A percentile compares a stretch with the other conserved stretches of the same genome.
Evolutionary conservation across 2,329 filamentous ascomycete genomes (phyloP).

Genomic region (Plenodomus biglobosus): DNA sequence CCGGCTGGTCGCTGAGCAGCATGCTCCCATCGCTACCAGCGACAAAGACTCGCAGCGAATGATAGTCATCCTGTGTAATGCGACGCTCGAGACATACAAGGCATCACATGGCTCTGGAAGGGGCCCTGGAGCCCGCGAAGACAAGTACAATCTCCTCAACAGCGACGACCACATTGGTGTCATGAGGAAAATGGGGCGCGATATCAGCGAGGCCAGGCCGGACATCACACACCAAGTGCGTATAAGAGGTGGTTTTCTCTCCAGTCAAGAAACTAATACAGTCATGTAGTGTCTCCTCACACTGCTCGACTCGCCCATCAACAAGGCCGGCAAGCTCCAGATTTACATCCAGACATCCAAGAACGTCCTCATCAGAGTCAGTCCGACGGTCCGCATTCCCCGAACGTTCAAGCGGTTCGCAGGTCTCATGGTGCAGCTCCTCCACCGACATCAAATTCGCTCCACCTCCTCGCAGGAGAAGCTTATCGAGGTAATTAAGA

Average conservation of each 20-base stretch:
- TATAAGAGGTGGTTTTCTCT: conserved; percentile 15
- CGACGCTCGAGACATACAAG: conserved; percentile 96
- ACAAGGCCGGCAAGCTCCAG: conserved; percentile 95
- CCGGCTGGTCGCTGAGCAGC: conserved; percentile 90
- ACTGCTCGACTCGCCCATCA: conserved; percentile 94
- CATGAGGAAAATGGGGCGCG: conserved; percentile 99
- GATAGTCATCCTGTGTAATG: conserved; percentile 95
- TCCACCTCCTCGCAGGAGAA: conserved; percentile 98
- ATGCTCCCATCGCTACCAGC: conserved; percentile 75
- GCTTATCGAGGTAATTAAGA: conserved; percentile 94
- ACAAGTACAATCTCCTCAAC: conserved; percentile 97
- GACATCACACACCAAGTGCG: conserved; percentile 98
- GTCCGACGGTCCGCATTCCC: conserved; percentile 95
- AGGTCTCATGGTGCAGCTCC: conserved; percentile 95
- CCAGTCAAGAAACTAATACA: conserved; percentile 23
- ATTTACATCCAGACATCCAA: conserved; percentile 99
- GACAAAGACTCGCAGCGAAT: conserved; percentile 91
- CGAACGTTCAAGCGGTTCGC: conserved; percentile 99
- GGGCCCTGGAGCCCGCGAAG: conserved; percentile 70
- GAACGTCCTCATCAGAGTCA: conserved; percentile 95
- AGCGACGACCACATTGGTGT: conserved; percentile 99
- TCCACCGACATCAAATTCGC: conserved; percentile 92
- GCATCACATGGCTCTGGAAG: conserved; percentile 71
- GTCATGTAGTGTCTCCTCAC: conserved; percentile 82
- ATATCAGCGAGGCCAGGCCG: conserved; percentile 95